phyloP scores from a whole-genome alignment of 2,329 filamentous ascomycete genomes.

The Talaromyces sp. region DNA sequence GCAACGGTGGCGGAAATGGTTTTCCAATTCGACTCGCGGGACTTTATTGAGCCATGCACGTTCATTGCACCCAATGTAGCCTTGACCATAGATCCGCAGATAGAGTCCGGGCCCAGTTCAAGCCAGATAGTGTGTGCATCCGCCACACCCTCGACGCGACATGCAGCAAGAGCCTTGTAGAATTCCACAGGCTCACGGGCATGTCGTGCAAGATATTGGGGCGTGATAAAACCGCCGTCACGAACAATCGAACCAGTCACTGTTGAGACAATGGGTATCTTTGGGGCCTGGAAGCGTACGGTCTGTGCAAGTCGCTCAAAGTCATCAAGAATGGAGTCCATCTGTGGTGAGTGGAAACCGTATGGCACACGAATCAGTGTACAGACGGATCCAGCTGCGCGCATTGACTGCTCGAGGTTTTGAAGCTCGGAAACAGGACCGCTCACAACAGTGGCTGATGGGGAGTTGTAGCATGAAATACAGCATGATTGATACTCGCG shows the following conservation, averaged over 20 bases:
- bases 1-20: not conserved
- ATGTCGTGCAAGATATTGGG: not conserved
- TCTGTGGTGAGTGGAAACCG: constrained; percentile 49
- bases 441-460: constrained; percentile 45
- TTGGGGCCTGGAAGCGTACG: not conserved
- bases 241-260: not conserved
- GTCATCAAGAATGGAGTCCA: constrained; percentile 45
- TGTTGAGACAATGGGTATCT: not conserved
- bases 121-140: not conserved
- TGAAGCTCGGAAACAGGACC: constrained; percentile 37
- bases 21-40: not conserved
- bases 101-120: not conserved
- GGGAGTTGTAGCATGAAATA: constrained; percentile 40
- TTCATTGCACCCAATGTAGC: not conserved
- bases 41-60: not conserved
- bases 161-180: not conserved
- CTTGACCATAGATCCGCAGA: not conserved
- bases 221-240: not conserved
- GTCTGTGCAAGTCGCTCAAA: constrained; percentile 25
- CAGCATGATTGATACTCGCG: constrained; percentile 23
- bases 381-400: constrained; percentile 35
- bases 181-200: not conserved
- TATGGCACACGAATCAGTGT: constrained; percentile 46
- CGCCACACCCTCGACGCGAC: not conserved
- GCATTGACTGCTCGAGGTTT: constrained; percentile 34